Conservation (phyloP, 2,329 filamentous ascomycete species). For the Xylariales sp. region DNA sequence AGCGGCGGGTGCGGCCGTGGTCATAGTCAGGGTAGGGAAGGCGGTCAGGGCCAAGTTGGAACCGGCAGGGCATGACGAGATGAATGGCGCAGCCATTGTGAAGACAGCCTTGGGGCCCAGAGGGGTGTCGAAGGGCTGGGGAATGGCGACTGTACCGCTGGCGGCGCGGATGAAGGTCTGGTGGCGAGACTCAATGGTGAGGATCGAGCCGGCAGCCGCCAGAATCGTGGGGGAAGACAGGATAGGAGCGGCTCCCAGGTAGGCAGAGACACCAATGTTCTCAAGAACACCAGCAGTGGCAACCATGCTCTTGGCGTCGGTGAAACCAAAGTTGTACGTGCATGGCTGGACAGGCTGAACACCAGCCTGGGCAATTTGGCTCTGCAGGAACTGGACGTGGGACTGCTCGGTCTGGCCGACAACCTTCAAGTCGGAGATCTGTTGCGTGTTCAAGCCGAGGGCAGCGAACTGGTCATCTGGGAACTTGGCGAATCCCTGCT, state of each 20-base stretch:
- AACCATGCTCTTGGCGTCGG: conserved; percentile 62
- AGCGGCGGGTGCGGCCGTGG: conserved; percentile 35
- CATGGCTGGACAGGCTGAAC: conserved; percentile 64
- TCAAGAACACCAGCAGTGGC: conserved; percentile 66
- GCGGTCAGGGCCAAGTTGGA: conserved; percentile 59
- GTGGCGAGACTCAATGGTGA: conserved; percentile 69
- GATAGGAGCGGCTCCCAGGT: conserved; percentile 65
- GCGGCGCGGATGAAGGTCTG: conserved; percentile 66
- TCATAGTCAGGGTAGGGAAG: conserved; percentile 56
- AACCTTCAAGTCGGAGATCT: conserved; percentile 56
- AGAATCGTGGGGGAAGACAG: conserved; percentile 57
- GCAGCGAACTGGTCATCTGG: conserved; percentile 59
- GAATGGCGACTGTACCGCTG: conserved; percentile 53
- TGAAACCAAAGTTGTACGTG: conserved; percentile 68
- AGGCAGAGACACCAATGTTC: conserved; percentile 69
- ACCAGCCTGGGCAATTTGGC: conserved; percentile 57
- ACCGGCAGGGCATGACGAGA: conserved; percentile 62
- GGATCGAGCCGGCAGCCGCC: conserved; percentile 62
- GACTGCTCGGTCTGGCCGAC: conserved; percentile 60
- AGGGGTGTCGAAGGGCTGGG: conserved; percentile 66
- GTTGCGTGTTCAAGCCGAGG: conserved; percentile 49
- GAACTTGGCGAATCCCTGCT: conserved; percentile 65
- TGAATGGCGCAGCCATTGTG: conserved; percentile 69
- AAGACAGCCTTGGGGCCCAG: conserved; percentile 66
- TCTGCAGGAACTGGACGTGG: conserved; percentile 57